Base-by-base conservation (phyloP, 805 yeast species). In the Metschnikowia reukaufii region DNA sequence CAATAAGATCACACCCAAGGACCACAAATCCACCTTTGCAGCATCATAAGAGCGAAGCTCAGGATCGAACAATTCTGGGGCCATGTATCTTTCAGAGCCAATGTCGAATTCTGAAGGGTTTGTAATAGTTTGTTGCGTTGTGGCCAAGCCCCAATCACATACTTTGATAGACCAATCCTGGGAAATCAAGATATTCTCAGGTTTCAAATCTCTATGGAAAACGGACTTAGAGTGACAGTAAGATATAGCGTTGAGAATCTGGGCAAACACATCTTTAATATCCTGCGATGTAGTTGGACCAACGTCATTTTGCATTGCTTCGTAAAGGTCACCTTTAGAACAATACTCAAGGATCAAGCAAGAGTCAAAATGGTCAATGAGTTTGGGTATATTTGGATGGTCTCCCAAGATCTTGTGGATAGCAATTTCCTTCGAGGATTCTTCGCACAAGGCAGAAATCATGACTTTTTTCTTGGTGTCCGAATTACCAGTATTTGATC, bases 41-140 rank as follows among this genome's bases (percentile, higher is more conserved):
- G 96, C 88, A 57, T 85, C 86, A 63, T 90, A 91, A 36, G 75
- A 70, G 30, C 78, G 79, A 40, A 81, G 67, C 34, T 69, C 68
- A 12, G 64, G 55, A 45, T 89, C 96, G 61, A 89, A 84, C 47
- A 89, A 68, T 62, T 90, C 97, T 1, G 97, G 97, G 0, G 97
- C 95, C 97, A 90, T 90, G 66, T 90, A 90, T 51, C 96, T 76
- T 66, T 88, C 96, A 45, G 88, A 81, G 19, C 97, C 97, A 48
- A 88, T 86, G 51, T 88, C 96, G 63, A 89, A 86, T 49, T 72
- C 77, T 39, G 52, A 58, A 19, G 55, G 62, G 59, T 88, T 90
- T 30, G 79, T 67, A 57, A 88, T 83, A 38, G 69, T 66, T 39
- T 70, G 69, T 27, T 67, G 63, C 25, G 78, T 77, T 4, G 84